These are phyloP conservation scores for Neonectria magnoliae DNA, from an alignment of 2,329 filamentous ascomycete genomes.

Conservation along the genomic window DNA sequence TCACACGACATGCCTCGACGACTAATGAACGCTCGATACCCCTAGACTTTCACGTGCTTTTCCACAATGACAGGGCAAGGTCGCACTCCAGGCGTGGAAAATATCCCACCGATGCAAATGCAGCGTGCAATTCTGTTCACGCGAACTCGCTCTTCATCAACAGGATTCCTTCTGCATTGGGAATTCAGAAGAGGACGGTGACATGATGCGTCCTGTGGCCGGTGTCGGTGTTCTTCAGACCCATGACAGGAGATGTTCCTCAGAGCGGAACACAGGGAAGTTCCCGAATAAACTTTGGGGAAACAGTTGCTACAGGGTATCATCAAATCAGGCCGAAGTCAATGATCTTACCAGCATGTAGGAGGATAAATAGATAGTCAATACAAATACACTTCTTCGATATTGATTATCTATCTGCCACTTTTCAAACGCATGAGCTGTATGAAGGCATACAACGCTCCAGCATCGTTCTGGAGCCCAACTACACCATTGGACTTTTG, in stretches of 20 bases:
- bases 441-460: neutral
- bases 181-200: neutral
- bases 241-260: neutral
- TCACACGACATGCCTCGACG: constrained; percentile 6
- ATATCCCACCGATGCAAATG: no score
- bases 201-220: neutral
- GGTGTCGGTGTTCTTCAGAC: neutral
- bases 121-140: neutral
- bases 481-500: no score
- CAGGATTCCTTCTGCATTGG: no score
- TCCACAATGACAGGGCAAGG: neutral
- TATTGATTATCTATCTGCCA: neutral
- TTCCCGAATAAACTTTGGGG: neutral
- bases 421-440: neutral
- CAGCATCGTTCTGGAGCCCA: no score
- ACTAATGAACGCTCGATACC: constrained; percentile 19
- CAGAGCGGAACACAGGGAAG: neutral
- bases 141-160: neutral
- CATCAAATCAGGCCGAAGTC: no score
- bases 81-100: neutral
- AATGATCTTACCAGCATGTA: neutral
- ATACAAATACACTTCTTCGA: no score
- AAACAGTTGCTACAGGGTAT: neutral
- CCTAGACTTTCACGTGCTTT: constrained; percentile 17
- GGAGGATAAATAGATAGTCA: neutral